phyloP scores from a whole-genome alignment of 2,329 filamentous ascomycete genomes.

The Sarocladium kiliense region DNA sequence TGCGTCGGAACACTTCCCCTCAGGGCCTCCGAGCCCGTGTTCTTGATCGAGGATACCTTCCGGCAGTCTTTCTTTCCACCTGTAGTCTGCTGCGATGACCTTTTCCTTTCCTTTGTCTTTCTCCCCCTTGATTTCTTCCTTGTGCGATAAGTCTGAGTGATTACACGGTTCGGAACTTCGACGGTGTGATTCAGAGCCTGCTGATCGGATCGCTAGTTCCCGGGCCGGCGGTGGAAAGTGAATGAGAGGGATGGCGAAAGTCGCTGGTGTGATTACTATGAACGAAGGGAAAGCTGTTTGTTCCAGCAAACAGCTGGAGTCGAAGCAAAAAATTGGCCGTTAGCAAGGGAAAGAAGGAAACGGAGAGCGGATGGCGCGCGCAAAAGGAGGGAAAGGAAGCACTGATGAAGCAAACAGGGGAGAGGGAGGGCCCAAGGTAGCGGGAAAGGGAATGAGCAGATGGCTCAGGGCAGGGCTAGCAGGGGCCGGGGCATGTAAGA shows the following conservation, averaged over 20 bases:
- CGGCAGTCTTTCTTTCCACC: slow-evolving; percentile 7
- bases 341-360: neutral
- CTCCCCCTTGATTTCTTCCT: neutral
- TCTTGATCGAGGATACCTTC: neutral
- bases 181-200: slow-evolving; percentile 5
- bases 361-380: neutral
- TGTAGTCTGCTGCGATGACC: neutral
- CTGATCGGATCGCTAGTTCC: slow-evolving; percentile 4
- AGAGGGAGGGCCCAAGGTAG: neutral
- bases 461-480: neutral
- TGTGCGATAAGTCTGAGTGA: neutral
- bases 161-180: no score
- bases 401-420: neutral
- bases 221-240: neutral
- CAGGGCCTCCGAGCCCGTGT: slow-evolving; percentile 5
- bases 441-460: neutral
- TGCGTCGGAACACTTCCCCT: neutral
- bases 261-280: neutral
- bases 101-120: neutral
- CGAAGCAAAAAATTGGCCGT: neutral
- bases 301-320: slow-evolving; percentile 7
- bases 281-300: slow-evolving; percentile 5
- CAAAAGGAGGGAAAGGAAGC: neutral
- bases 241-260: neutral
- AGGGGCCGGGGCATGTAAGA: slow-evolving; percentile 8